Conservation (phyloP, 2,329 filamentous ascomycete genomes). For the Aspergillus oerlinghausenensis region DNA sequence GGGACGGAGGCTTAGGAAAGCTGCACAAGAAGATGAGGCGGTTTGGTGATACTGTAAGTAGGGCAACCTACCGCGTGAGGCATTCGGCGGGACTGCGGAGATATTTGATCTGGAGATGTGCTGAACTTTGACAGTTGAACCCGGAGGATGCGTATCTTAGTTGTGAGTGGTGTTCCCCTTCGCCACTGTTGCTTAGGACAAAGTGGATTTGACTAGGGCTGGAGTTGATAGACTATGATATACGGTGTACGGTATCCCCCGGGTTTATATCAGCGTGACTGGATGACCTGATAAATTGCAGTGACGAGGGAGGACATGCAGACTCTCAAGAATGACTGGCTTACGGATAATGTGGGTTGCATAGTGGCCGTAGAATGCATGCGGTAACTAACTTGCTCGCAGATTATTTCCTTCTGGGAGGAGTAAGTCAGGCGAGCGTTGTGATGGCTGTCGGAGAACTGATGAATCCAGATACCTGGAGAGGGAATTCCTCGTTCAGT, state of each 20-base stretch:
- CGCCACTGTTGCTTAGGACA: background rate
- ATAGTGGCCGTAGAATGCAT: constrained; percentile 5
- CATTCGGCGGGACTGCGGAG: background rate
- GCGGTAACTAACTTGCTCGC: constrained; percentile 21
- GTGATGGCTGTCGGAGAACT: constrained; percentile 1
- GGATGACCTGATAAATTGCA: constrained; percentile 34
- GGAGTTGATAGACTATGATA: constrained; percentile 53
- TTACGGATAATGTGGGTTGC: constrained; percentile 80
- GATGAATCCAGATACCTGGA: constrained; percentile 64
- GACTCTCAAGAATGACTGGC: constrained; percentile 85
- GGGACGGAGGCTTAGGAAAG: constrained; percentile 24
- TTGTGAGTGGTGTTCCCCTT: constrained; percentile 50
- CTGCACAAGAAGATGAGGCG: constrained; percentile 35
- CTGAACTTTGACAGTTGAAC: constrained; percentile 38
- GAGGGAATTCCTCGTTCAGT: constrained; percentile 75
- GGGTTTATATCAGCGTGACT: background rate
- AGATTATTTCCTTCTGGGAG: constrained; percentile 98
- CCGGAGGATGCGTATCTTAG: constrained; percentile 67
- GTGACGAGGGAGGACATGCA: constrained; percentile 88
- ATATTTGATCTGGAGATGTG: background rate
- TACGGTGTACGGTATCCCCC: constrained; percentile 52
- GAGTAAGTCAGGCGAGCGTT: constrained; percentile 56
- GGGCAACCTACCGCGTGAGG: no score
- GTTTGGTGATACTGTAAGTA: constrained; percentile 35
- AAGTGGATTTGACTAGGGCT: constrained; percentile 10